Evolutionary conservation across 2,329 filamentous ascomycete genomes (phyloP).

Genomic region (Paracamarosporium sp.): DNA sequence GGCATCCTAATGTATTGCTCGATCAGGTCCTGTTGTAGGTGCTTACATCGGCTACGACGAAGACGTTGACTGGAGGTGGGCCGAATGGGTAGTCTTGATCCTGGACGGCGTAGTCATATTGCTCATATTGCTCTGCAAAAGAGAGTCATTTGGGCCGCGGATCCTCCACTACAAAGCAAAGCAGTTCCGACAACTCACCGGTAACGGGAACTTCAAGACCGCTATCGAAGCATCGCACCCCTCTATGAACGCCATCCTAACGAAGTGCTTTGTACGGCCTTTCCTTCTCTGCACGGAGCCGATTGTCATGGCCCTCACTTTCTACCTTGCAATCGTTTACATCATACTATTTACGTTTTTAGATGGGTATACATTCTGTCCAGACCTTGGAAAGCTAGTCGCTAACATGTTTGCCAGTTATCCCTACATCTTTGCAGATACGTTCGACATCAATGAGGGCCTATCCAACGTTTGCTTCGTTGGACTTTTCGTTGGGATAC

Average conservation of each 20-base stretch:
- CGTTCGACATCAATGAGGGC: constrained; percentile 54
- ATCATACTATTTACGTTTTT: constrained; percentile 63
- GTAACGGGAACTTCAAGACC: constrained; percentile 34
- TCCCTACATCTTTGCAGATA: constrained; percentile 60
- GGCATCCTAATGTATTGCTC: too few relatives aligned
- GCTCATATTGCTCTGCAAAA: constrained; percentile 28
- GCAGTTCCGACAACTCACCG: constrained; percentile 33
- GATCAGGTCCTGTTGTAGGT: constrained; percentile 58
- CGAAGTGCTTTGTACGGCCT: constrained; percentile 37
- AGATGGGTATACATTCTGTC: constrained; percentile 58
- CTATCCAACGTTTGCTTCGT: constrained; percentile 57
- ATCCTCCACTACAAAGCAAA: constrained; percentile 43
- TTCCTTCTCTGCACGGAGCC: constrained; percentile 49
- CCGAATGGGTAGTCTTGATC: constrained; percentile 34
- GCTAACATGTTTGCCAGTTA: too few relatives aligned
- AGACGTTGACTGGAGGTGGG: constrained; percentile 34
- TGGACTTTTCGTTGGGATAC: constrained; percentile 54
- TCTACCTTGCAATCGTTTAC: constrained; percentile 62
- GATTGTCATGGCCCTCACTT: constrained; percentile 56
- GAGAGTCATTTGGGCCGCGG: constrained; percentile 28
- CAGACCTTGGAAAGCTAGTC: too few relatives aligned
- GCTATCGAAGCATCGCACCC: constrained; percentile 54
- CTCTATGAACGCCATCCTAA: constrained; percentile 30
- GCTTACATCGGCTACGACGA: constrained; percentile 26
- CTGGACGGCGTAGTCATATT: too few relatives aligned